These are phyloP conservation scores for Trichoderma parareesei DNA, from an alignment of 495 filamentous ascomycete species.

Conservation along the genomic window DNA sequence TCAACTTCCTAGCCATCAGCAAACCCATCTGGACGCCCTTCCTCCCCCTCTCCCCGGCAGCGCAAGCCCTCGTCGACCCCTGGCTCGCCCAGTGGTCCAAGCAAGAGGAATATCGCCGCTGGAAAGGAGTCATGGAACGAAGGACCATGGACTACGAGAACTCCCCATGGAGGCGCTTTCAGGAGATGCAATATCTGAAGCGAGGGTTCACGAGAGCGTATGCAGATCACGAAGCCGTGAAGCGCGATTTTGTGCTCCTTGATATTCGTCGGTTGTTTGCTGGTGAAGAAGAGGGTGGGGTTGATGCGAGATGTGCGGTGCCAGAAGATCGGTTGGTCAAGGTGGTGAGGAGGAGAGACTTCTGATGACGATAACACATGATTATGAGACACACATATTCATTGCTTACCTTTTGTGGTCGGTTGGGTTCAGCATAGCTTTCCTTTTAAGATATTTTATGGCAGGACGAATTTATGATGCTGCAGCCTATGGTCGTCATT, in stretches of 20 bases:
- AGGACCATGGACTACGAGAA: neutral
- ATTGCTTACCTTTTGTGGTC: too few species aligned
- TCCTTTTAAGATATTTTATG: too few species aligned
- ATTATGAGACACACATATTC: too few species aligned
- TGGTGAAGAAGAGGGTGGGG: neutral
- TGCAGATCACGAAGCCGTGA: neutral
- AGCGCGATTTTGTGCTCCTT: neutral
- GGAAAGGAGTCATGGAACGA: neutral
- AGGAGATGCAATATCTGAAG: neutral
- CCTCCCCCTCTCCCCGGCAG: neutral
- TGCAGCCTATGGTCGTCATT: too few species aligned
- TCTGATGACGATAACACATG: too few species aligned
- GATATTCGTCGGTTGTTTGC: neutral
- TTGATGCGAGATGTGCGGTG: neutral
- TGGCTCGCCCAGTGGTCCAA: neutral
- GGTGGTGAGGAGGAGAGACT: neutral
- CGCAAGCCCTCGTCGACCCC: neutral
- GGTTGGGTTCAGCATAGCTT: too few species aligned
- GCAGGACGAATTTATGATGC: too few species aligned
- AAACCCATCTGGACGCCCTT: neutral
- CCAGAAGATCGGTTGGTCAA: neutral
- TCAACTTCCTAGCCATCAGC: neutral
- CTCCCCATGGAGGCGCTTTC: neutral
- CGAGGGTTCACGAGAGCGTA: conserved; percentile 2
- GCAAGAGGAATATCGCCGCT: neutral